These are phyloP conservation scores for Epichloe bromicola DNA, from an alignment of 2,329 filamentous ascomycete species.

Conservation along the genomic window DNA sequence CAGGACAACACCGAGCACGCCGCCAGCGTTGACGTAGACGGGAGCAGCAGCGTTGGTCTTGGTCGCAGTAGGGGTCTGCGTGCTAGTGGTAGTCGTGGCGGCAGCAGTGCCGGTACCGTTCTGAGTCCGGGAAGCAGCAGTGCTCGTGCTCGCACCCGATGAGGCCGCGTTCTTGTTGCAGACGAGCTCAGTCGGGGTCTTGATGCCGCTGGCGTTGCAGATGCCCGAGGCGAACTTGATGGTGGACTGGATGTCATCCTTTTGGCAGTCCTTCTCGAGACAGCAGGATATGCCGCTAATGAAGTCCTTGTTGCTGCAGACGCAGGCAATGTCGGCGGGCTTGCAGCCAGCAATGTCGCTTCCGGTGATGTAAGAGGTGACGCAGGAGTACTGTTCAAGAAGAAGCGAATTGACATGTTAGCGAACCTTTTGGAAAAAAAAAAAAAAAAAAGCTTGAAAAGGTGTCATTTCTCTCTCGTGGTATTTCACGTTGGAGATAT, in stretches of 20 bases:
- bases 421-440: background rate
- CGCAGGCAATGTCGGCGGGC: conserved; percentile 25
- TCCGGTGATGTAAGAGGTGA: conserved; percentile 18
- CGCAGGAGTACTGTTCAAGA: conserved; percentile 20
- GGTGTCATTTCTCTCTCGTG: no score
- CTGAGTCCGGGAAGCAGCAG: background rate
- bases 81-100: background rate
- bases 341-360: conserved; percentile 24
- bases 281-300: conserved; percentile 29
- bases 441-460: background rate
- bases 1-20: conserved; percentile 1
- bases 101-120: background rate
- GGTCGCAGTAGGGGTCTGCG: conserved; percentile 1
- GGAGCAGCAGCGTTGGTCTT: conserved; percentile 3
- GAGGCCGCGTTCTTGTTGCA: conserved; percentile 16
- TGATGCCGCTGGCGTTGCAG: conserved; percentile 23
- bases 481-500: background rate
- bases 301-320: conserved; percentile 29
- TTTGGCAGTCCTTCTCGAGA: conserved; percentile 22
- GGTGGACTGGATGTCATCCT: conserved; percentile 19
- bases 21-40: background rate
- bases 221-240: conserved; percentile 25
- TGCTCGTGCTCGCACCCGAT: conserved; percentile 5
- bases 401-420: background rate
- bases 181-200: conserved; percentile 23